A percentile compares a stretch with the other conserved stretches of the same genome.
These are phyloP conservation scores for Boletus sp. DNA, from an alignment of 768 basidiomycete species.

Conservation along the genomic window DNA sequence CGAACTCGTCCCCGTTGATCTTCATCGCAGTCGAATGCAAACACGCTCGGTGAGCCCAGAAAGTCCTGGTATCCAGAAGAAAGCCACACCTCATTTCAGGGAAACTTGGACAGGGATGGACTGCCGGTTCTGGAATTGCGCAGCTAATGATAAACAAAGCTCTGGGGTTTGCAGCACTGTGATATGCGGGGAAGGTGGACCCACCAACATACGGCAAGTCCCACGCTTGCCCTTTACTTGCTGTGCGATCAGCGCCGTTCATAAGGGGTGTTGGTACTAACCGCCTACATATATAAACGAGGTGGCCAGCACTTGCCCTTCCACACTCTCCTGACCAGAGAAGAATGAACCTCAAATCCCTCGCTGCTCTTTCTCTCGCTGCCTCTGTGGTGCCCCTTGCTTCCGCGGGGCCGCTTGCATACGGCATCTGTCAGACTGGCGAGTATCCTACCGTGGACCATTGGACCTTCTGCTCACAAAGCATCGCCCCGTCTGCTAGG, in stretches of 20 bases:
- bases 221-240: neutral
- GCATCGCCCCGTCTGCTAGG: slow-evolving; percentile 6
- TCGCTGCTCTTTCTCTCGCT: slow-evolving; percentile 17
- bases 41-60: neutral
- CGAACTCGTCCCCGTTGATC: neutral
- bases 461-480: neutral
- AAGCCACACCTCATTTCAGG: no score
- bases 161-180: neutral
- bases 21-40: neutral
- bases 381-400: slow-evolving; percentile 8
- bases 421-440: slow-evolving; percentile 27
- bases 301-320: neutral
- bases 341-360: slow-evolving; percentile 27
- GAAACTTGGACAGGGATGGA: no score
- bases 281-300: slow-evolving; percentile 6
- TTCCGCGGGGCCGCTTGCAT: slow-evolving; percentile 18
- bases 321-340: neutral
- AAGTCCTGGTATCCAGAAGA: neutral
- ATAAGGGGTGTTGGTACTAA: neutral
- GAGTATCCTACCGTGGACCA: neutral
- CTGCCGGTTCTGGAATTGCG: neutral
- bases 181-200: neutral
- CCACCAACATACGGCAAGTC: neutral
- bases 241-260: slow-evolving; percentile 8
- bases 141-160: neutral